A percentile compares a stretch with the other conserved stretches of the same genome.
Conservation (phyloP, 345 rosid genomes). For the Anacardium occidentale region DNA sequence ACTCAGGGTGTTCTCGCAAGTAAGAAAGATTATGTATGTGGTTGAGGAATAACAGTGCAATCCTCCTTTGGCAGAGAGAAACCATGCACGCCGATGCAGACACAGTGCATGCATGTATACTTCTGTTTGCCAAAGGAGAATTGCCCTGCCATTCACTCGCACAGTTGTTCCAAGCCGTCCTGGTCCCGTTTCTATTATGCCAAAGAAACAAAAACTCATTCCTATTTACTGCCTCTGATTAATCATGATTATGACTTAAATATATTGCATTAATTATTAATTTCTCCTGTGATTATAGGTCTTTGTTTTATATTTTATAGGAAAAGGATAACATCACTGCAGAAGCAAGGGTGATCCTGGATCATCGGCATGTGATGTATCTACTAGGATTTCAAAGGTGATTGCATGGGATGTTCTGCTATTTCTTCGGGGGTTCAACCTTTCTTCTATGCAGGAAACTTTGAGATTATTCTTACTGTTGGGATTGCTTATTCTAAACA, state of each 20-base stretch:
- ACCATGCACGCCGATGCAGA: neutral
- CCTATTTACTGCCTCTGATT: neutral
- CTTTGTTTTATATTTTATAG: neutral
- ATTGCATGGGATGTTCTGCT: too few species aligned
- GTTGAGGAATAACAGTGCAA: conserved; percentile 22
- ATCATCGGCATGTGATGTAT: too few species aligned
- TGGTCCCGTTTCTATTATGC: neutral
- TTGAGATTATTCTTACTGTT: too few species aligned
- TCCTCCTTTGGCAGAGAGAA: conserved; percentile 23
- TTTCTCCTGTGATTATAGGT: neutral
- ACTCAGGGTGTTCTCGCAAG: neutral
- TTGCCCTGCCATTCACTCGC: conserved; percentile 52
- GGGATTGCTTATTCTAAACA: too few species aligned
- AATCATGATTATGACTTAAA: neutral
- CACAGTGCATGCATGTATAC: neutral
- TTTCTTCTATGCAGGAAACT: too few species aligned
- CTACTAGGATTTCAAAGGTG: too few species aligned
- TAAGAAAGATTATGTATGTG: neutral
- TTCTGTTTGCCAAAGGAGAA: conserved; percentile 60
- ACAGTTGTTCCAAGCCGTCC: neutral
- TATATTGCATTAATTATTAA: neutral
- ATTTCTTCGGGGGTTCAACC: too few species aligned
- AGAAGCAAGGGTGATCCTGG: too few species aligned
- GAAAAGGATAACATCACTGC: neutral
- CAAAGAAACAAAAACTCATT: neutral